Evolutionary conservation across 148 eudicot genomes (phyloP), one percentile per base, ranked within the genome.

Genomic region (Amaranthus cruentus): DNA sequence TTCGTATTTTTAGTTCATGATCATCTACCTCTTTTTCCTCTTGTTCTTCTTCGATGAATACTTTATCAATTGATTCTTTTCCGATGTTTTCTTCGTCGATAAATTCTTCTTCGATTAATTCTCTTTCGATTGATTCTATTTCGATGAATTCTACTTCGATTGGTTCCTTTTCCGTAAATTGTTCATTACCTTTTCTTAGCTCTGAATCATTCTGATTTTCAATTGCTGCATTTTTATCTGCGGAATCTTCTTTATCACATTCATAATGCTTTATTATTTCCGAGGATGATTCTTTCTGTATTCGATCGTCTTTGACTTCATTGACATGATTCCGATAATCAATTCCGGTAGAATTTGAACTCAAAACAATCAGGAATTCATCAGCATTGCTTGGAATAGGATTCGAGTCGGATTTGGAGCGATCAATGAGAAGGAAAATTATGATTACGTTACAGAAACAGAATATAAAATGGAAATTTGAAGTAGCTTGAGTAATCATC

Each of bases 401-500:
- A 62, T 61, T 60, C 18, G 42, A 14, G 51, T 67, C 50, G 48
- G 59, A 55, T 71, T 57, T 66, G 38, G 75, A 71, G 2, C 78
- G 81, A 48, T 87, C 79, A 66, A 80, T 66, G 18, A 92, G 82
- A 49, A 92, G 83, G 50, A 81, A 65, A 68, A 78, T 79, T 44
- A 92, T 87, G 76, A 90, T 83, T 4, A 92, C 68, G 55, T 92
- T 89, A 76, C 92, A 90, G 77, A 92, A 85, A 62, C 89, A 85
- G 72, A 92, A 92, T 7, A 84, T 38, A 4, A 80, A 28, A 12
- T 78, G 87, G 14, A 85, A 79, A 65, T 83, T 92, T 13, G 85
- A 82, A 64, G 88, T 74, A 15, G 89, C 91, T 44, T 77, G 60
- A 47, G 78, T 68, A 73, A 90, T 66, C 72, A 88, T 21, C 70